Conservation (phyloP, 2,329 filamentous ascomycete species). For the Colletotrichum tamarilloi region DNA sequence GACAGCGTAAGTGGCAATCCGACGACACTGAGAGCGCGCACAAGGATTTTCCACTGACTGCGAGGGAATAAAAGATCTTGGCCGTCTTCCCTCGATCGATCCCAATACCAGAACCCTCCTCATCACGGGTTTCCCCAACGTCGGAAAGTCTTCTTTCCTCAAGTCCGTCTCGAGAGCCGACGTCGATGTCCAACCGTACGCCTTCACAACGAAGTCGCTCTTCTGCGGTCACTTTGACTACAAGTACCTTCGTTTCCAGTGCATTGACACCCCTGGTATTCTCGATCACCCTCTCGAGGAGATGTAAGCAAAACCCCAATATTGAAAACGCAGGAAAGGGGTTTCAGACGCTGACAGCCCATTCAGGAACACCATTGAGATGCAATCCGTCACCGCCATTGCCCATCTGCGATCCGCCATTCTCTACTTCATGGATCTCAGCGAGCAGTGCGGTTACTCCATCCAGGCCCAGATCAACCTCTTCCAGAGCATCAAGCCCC, state of each 20-base stretch:
- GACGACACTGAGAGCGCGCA: neutral
- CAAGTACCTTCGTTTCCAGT: conserved; percentile 90
- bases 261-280: conserved; percentile 98
- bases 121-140: conserved; percentile 97
- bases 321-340: neutral
- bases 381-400: conserved; percentile 98
- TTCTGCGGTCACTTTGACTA: conserved; percentile 99
- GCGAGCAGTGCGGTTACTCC: conserved; percentile 95
- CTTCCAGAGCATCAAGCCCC: conserved; percentile 95
- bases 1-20: conserved; percentile 44
- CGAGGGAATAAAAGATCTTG: conserved; percentile 72
- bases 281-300: conserved; percentile 97
- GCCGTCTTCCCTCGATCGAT: conserved; percentile 97
- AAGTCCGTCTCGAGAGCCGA: conserved; percentile 55
- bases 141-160: conserved; percentile 96
- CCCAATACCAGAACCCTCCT: conserved; percentile 96
- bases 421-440: conserved; percentile 98
- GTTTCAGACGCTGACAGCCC: neutral
- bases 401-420: conserved; percentile 96
- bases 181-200: conserved; percentile 81
- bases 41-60: neutral
- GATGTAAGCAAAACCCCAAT: conserved; percentile 52
- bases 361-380: conserved; percentile 92
- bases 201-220: conserved; percentile 97
- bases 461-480: conserved; percentile 93